phyloP scores from a whole-genome alignment of 1,284 basidiomycete genomes.

The Ustilago curta region DNA sequence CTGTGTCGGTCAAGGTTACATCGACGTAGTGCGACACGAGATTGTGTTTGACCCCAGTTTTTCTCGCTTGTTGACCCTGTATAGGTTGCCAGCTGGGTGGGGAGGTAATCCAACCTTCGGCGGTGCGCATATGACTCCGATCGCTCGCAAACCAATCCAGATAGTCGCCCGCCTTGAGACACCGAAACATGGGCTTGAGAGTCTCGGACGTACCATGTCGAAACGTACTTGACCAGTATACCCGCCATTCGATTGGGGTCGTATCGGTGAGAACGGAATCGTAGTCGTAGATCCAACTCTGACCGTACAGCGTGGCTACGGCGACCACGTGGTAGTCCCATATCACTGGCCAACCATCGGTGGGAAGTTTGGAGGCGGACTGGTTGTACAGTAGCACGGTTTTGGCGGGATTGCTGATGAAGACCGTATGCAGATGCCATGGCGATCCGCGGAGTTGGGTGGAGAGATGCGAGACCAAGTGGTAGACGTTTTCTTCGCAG shows the following conservation, averaged over 20 bases:
- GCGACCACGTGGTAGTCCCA: conserved; percentile 63
- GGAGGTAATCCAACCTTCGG: conserved; percentile 8
- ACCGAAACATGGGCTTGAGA: conserved; percentile 30
- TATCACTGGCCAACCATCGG: conserved; percentile 38
- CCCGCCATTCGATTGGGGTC: conserved; percentile 1
- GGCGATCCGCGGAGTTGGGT: conserved; percentile 4
- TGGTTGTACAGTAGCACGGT: conserved; percentile 52
- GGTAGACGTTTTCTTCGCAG: conserved; percentile 61
- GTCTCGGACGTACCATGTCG: neutral
- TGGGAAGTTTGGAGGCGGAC: conserved; percentile 24
- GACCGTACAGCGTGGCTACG: conserved; percentile 10
- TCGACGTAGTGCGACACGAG: conserved; percentile 36
- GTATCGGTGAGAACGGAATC: conserved; percentile 32
- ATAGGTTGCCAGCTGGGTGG: conserved; percentile 36
- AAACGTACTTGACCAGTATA: conserved; percentile 33
- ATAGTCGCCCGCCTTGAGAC: conserved; percentile 25
- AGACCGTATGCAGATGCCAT: conserved; percentile 46
- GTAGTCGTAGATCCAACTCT: conserved; percentile 55
- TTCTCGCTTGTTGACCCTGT: conserved; percentile 10
- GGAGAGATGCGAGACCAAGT: conserved; percentile 22
- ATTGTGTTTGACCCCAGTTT: conserved; percentile 20
- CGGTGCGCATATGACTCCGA: conserved; percentile 48
- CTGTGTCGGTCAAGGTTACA: neutral
- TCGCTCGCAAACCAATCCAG: conserved; percentile 50
- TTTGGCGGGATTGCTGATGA: conserved; percentile 47